These are phyloP conservation scores for Magnolia kwangsiensis DNA, from an alignment of 164 flowering plant species.

Conservation along the genomic window DNA sequence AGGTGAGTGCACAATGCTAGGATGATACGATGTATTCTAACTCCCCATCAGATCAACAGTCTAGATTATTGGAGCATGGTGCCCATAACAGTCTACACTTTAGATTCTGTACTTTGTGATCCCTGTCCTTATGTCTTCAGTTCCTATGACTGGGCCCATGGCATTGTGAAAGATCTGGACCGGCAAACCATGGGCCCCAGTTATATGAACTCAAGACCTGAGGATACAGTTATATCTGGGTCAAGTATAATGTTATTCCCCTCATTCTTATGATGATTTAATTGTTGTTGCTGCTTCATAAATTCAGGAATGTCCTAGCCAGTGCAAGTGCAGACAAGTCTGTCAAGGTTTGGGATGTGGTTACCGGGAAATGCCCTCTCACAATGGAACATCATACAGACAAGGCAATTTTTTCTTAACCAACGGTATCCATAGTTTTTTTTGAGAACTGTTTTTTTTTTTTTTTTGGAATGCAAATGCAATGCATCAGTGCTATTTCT, in stretches of 20 bases:
- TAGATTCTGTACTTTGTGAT: neutral
- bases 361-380: slow-evolving; percentile 56
- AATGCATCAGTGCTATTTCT: neutral
- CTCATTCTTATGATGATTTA: neutral
- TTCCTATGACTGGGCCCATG: neutral
- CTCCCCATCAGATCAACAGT: neutral
- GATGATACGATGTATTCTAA: neutral
- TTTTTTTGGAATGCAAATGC: neutral
- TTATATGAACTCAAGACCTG: no score
- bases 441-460: neutral
- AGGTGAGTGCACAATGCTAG: slow-evolving; percentile 37
- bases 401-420: slow-evolving; percentile 45
- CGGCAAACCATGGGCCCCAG: no score
- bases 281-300: neutral
- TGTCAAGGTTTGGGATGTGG: slow-evolving; percentile 94
- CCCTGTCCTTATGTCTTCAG: neutral
- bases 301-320: slow-evolving; percentile 79
- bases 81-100: neutral
- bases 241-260: neutral
- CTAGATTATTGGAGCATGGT: neutral
- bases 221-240: neutral
- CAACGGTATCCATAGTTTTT: neutral
- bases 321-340: slow-evolving; percentile 91
- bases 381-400: slow-evolving; percentile 86
- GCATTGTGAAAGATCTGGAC: no score